Percentiles rank a stretch among this genome's conserved stretches.
These are phyloP conservation scores for Starmerella cellae DNA, from an alignment of 805 yeast genomes.

Conservation along the genomic window DNA sequence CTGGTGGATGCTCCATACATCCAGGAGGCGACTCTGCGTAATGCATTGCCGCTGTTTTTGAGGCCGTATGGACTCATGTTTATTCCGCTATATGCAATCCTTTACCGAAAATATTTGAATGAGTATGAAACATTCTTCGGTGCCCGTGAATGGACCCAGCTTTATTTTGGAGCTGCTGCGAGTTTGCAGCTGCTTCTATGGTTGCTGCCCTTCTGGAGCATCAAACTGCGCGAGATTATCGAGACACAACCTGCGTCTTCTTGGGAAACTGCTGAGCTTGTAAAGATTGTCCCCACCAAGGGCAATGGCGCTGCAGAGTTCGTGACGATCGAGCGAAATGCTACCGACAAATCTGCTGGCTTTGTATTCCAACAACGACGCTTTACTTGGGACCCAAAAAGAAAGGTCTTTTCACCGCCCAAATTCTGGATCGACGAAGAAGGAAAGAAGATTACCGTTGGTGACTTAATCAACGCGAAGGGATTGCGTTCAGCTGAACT, in stretches of 20 bases:
- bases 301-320: slow-evolving; percentile 80
- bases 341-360: slow-evolving; percentile 46
- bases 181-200: slow-evolving; percentile 63
- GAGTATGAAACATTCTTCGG: slow-evolving; percentile 71
- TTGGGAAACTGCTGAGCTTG: slow-evolving; percentile 45
- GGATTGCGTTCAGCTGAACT: slow-evolving; percentile 32
- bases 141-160: slow-evolving; percentile 94
- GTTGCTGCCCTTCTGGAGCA: slow-evolving; percentile 92
- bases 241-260: slow-evolving; percentile 45
- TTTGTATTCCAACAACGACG: slow-evolving; percentile 88
- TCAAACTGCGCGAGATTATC: slow-evolving; percentile 53
- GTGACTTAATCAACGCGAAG: slow-evolving; percentile 39
- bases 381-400: slow-evolving; percentile 50
- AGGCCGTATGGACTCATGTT: slow-evolving; percentile 81
- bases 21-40: slow-evolving; percentile 57
- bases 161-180: slow-evolving; percentile 59
- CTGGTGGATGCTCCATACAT: slow-evolving; percentile 63
- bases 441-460: slow-evolving; percentile 35
- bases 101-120: slow-evolving; percentile 46
- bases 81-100: slow-evolving; percentile 60
- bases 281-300: slow-evolving; percentile 67
- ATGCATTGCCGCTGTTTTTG: slow-evolving; percentile 43
- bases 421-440: slow-evolving; percentile 50
- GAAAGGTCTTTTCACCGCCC: slow-evolving; percentile 62
- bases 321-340: slow-evolving; percentile 43